These are phyloP conservation scores for Suillus plorans DNA, from an alignment of 768 basidiomycete genomes.

Conservation along the genomic window DNA sequence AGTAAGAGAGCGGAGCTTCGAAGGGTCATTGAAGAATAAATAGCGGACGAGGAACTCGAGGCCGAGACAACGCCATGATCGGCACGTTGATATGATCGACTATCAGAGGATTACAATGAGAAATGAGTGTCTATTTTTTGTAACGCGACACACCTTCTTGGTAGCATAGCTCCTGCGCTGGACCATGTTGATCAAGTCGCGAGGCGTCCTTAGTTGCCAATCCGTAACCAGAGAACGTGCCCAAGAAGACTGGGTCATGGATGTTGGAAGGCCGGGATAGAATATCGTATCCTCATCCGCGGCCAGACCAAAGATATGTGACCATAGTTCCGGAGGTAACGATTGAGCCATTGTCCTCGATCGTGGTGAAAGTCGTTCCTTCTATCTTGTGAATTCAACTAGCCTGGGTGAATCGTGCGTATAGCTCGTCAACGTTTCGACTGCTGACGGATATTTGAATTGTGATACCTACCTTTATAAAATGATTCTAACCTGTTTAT, in stretches of 20 bases:
- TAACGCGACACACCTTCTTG: slow-evolving; percentile 54
- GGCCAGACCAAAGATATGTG: slow-evolving; percentile 68
- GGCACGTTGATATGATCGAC: slow-evolving; percentile 71
- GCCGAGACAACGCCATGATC: slow-evolving; percentile 58
- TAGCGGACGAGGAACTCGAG: slow-evolving; percentile 68
- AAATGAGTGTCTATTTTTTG: neutral
- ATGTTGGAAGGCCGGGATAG: slow-evolving; percentile 57
- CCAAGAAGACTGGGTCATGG: slow-evolving; percentile 68
- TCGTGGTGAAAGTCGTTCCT: neutral
- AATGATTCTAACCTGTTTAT: neutral
- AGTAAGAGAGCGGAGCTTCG: slow-evolving; percentile 52
- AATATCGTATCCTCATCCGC: slow-evolving; percentile 71
- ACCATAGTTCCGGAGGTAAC: slow-evolving; percentile 71
- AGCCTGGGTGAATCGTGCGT: neutral
- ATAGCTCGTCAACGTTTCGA: neutral
- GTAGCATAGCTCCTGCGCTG: slow-evolving; percentile 63
- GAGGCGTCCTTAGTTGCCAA: slow-evolving; percentile 62
- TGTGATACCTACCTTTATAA: neutral
- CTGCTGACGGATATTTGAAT: neutral
- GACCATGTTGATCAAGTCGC: slow-evolving; percentile 54
- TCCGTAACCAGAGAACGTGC: slow-evolving; percentile 43
- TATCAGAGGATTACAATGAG: slow-evolving; percentile 23
- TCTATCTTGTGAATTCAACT: neutral
- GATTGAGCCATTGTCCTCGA: slow-evolving; percentile 27
- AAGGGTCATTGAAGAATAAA: slow-evolving; percentile 64